Evolutionary conservation across 257 asterid genomes (phyloP), one percentile per base, ranked within the genome.

Genomic region (Oldenlandia corymbosa): DNA sequence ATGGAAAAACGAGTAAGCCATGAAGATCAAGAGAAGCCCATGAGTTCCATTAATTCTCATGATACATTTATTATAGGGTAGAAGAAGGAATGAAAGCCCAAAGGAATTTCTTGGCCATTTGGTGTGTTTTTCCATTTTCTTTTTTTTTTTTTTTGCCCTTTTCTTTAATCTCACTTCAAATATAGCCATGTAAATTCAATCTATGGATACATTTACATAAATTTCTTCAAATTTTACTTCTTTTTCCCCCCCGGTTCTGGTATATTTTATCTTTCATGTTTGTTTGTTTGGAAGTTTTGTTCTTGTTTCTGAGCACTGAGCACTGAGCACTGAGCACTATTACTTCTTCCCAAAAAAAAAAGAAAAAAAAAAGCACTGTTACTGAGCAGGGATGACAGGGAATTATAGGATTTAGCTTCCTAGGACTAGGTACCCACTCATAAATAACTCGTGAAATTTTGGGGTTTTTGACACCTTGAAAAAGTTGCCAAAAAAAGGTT

Each of bases 11-110:
- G 12, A 56, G 58, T 43, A 45, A 6, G 80, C 95, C 81, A 84
- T 87, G 70, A n/a, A n/a, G n/a, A n/a, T n/a, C n/a, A n/a, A n/a
- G n/a, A n/a, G 87, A 80, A 82, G 79, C 81, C 83, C 94, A 85
- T 81, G 95, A 84, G 49, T 65, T 69, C 66, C 93, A 81, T 86
- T 83, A 79, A 78, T 61, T 62, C 60, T 64, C n/a, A n/a, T n/a
- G n/a, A n/a, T n/a, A n/a, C n/a, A n/a, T n/a, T n/a, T n/a, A n/a
- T n/a, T n/a, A n/a, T n/a, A n/a, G n/a, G n/a, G n/a, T n/a, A n/a
- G n/a, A n/a, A n/a, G n/a, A n/a, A n/a, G n/a, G n/a, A n/a, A 52
- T 39, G 41, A 53, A 54, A 50, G 51, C 23, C 56, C 67, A 23
- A 45, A 50, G 34, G 68, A 57, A 51, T 45, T n/a, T 54, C 30